Percentiles rank a stretch among this genome's conserved stretches.
phyloP scores from a whole-genome alignment of 2,329 filamentous ascomycete species.

The Colletotrichum tropicale region DNA sequence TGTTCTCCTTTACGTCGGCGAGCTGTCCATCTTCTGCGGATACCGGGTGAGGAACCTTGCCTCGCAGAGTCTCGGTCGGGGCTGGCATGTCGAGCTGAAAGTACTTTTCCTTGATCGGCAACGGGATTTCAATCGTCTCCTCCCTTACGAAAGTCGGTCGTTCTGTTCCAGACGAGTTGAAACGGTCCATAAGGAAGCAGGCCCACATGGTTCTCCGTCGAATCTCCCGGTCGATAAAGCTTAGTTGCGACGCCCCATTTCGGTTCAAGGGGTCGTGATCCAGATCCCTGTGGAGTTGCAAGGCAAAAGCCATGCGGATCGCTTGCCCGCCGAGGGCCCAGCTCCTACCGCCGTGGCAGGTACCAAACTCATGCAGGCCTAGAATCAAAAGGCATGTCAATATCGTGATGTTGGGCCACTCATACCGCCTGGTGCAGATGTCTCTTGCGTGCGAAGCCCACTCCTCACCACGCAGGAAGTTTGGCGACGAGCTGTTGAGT shows the following conservation, averaged over 20 bases:
- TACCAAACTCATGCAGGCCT: slow-evolving; percentile 94
- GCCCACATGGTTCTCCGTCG: slow-evolving; percentile 96
- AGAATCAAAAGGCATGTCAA: slow-evolving; percentile 88
- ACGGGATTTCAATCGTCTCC: slow-evolving; percentile 84
- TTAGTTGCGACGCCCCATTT: slow-evolving; percentile 70
- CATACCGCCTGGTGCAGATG: slow-evolving; percentile 86
- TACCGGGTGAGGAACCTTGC: slow-evolving; percentile 68
- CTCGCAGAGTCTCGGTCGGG: slow-evolving; percentile 82
- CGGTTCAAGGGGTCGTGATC: slow-evolving; percentile 78
- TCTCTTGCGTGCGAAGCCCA: slow-evolving; percentile 90
- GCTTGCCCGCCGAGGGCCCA: slow-evolving; percentile 97
- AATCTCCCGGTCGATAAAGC: slow-evolving; percentile 93
- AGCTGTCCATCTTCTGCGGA: slow-evolving; percentile 68
- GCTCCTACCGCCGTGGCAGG: slow-evolving; percentile 92
- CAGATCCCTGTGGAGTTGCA: slow-evolving; percentile 91
- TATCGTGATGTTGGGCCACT: slow-evolving; percentile 95
- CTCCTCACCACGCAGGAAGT: slow-evolving; percentile 86
- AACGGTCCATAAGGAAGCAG: slow-evolving; percentile 96
- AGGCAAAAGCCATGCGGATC: slow-evolving; percentile 93
- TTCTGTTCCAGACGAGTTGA: slow-evolving; percentile 95
- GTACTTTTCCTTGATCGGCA: slow-evolving; percentile 88
- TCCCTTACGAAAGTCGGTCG: slow-evolving; percentile 90
- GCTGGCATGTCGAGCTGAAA: slow-evolving; percentile 93
- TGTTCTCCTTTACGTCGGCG: slow-evolving; percentile 76
- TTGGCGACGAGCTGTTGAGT: slow-evolving; percentile 70